Evolutionary conservation across 768 basidiomycete genomes (phyloP).

Genomic region (Boletus patriciae): DNA sequence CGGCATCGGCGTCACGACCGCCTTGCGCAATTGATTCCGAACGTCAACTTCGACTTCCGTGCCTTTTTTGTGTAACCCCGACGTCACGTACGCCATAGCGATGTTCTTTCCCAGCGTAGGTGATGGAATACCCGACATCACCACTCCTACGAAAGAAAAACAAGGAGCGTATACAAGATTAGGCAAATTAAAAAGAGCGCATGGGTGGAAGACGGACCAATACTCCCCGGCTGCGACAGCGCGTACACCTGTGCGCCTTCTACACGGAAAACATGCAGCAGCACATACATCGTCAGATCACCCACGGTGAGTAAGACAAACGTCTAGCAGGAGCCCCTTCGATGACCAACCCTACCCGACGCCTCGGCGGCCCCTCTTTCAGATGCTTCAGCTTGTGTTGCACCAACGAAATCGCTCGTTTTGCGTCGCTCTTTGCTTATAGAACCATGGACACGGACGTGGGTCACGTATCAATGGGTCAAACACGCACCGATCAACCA

Average conservation of each 20-base stretch:
- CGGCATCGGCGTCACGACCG: slow-evolving; percentile 79
- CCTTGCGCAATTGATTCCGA: slow-evolving; percentile 74
- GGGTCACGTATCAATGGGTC: too few species aligned
- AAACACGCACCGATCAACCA: slow-evolving; percentile 85
- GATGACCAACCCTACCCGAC: slow-evolving; percentile 81
- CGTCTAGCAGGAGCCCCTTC: slow-evolving; percentile 86
- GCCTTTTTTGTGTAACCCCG: slow-evolving; percentile 87
- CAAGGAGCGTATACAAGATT: too few species aligned
- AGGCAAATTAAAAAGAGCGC: too few species aligned
- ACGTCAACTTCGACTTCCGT: slow-evolving; percentile 84
- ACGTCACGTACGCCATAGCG: slow-evolving; percentile 89
- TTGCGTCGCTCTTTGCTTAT: slow-evolving; percentile 82
- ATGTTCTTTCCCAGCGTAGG: slow-evolving; percentile 89
- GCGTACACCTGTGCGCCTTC: slow-evolving; percentile 79
- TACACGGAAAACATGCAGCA: slow-evolving; percentile 26
- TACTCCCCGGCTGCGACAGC: slow-evolving; percentile 50
- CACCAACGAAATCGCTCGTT: slow-evolving; percentile 73
- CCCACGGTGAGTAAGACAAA: slow-evolving; percentile 34
- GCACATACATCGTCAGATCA: not conserved
- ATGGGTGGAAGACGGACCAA: slow-evolving; percentile 49
- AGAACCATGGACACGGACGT: not conserved
- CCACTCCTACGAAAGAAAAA: slow-evolving; percentile 42
- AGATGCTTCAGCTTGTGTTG: slow-evolving; percentile 65
- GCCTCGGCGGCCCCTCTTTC: slow-evolving; percentile 71
- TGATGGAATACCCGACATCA: slow-evolving; percentile 96